phyloP scores from a whole-genome alignment of 768 basidiomycete genomes.

The Amanita pallidorosea region DNA sequence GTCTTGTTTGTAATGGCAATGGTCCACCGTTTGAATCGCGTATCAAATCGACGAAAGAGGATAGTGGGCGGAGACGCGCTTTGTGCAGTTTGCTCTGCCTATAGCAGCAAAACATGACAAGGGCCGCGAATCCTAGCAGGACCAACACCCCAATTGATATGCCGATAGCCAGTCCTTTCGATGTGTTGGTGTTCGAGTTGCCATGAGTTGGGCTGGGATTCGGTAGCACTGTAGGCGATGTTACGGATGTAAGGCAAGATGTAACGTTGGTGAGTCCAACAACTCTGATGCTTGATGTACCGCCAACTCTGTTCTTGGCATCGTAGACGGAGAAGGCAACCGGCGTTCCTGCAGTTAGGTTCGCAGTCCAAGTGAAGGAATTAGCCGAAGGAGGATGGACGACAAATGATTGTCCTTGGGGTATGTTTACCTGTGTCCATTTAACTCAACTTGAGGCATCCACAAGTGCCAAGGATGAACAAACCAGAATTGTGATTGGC shows the following conservation, averaged over 20 bases:
- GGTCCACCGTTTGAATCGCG: not conserved
- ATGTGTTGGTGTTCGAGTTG: not conserved
- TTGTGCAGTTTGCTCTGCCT: not conserved
- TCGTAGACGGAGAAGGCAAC: constrained; percentile 16
- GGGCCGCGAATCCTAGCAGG: not conserved
- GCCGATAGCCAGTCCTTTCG: constrained; percentile 3
- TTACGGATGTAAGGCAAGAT: constrained; percentile 11
- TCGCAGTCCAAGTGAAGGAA: constrained; percentile 15
- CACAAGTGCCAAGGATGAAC: not conserved
- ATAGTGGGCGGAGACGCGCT: not conserved
- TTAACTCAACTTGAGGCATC: not conserved
- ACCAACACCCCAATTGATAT: not conserved
- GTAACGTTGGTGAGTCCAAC: constrained; percentile 13
- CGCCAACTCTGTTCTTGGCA: constrained; percentile 14
- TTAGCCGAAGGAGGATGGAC: constrained; percentile 11
- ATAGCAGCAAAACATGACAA: constrained; percentile 1
- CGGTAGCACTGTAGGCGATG: constrained; percentile 5
- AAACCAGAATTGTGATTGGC: constrained; percentile 16
- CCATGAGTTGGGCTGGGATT: not conserved
- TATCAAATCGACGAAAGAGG: not conserved
- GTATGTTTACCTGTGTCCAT: constrained; percentile 13
- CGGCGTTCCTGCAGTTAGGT: constrained; percentile 15
- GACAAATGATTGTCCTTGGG: constrained; percentile 14
- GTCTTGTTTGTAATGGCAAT: constrained; percentile 1
- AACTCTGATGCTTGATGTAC: constrained; percentile 12